These are phyloP conservation scores for Oxytropis ochrocephala DNA, from an alignment of 306 rosid genomes.

Conservation along the genomic window DNA sequence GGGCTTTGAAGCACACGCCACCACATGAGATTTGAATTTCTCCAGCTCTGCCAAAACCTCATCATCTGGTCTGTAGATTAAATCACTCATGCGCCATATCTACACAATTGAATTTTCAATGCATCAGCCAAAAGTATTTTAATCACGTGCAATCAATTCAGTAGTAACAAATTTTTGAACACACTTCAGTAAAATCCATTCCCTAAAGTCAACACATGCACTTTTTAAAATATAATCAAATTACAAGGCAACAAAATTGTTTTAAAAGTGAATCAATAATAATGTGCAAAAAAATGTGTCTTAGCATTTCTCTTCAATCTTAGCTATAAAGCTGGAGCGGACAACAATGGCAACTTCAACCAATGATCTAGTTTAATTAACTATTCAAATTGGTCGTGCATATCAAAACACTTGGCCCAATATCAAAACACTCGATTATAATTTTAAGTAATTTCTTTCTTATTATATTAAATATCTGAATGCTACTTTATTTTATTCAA, in stretches of 20 bases:
- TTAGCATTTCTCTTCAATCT: too few species aligned
- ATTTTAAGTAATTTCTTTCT: not conserved
- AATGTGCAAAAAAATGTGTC: not conserved
- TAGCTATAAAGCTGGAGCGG: too few species aligned
- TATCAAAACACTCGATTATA: too few species aligned
- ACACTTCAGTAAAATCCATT: not conserved
- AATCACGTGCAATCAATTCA: not conserved
- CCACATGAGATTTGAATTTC: constrained; percentile 88
- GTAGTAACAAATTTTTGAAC: not conserved
- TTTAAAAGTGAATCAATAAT: too few species aligned
- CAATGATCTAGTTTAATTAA: too few species aligned
- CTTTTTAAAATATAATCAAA: not conserved
- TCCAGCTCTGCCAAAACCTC: constrained; percentile 95
- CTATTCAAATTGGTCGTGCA: not conserved
- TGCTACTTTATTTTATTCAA: not conserved
- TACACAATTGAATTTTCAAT: constrained; percentile 29
- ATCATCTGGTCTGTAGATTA: constrained; percentile 92
- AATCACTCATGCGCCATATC: constrained; percentile 99
- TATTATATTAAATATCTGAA: not conserved
- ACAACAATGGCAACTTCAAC: too few species aligned
- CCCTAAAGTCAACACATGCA: not conserved
- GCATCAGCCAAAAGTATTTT: not conserved
- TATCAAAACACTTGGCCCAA: too few species aligned
- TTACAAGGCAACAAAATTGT: not conserved
- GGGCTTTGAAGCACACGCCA: constrained; percentile 73